Conservation (phyloP, 257 asterid genomes). For the Ilex asprella region DNA sequence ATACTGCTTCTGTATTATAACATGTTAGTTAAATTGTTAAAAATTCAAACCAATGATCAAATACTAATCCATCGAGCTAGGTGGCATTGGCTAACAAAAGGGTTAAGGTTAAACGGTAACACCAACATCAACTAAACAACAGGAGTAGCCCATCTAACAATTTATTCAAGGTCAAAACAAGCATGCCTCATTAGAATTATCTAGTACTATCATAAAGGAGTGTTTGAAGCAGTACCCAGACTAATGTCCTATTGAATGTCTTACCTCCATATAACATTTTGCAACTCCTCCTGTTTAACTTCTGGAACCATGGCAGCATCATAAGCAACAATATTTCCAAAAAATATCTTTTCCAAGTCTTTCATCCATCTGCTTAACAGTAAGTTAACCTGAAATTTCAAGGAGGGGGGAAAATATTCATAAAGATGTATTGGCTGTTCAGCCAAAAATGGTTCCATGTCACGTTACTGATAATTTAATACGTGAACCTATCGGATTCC, state of each 20-base stretch:
- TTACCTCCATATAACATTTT: slow-evolving; percentile 87
- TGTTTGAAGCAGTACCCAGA: slow-evolving; percentile 2
- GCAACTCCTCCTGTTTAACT: slow-evolving; percentile 80
- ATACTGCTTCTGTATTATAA: too few species aligned
- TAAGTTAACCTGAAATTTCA: slow-evolving; percentile 67
- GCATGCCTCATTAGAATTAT: background rate
- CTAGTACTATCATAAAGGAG: background rate
- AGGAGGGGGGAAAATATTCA: slow-evolving; percentile 4
- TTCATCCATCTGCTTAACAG: slow-evolving; percentile 86
- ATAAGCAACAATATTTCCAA: slow-evolving; percentile 83
- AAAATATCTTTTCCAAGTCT: slow-evolving; percentile 89
- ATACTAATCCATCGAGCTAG: too few species aligned
- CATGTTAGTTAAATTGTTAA: too few species aligned
- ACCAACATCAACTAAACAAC: too few species aligned
- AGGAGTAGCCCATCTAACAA: background rate
- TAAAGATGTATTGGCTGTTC: background rate
- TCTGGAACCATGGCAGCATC: slow-evolving; percentile 71
- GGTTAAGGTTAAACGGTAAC: too few species aligned
- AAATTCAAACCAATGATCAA: too few species aligned
- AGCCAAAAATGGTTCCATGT: too few species aligned
- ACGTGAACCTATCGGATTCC: too few species aligned
- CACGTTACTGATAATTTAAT: too few species aligned
- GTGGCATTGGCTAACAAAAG: too few species aligned
- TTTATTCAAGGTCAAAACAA: slow-evolving; percentile 1
- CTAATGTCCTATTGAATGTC: slow-evolving; percentile 11